Conservation (phyloP, 2,329 filamentous ascomycete genomes). For the Neonectria hederae region DNA sequence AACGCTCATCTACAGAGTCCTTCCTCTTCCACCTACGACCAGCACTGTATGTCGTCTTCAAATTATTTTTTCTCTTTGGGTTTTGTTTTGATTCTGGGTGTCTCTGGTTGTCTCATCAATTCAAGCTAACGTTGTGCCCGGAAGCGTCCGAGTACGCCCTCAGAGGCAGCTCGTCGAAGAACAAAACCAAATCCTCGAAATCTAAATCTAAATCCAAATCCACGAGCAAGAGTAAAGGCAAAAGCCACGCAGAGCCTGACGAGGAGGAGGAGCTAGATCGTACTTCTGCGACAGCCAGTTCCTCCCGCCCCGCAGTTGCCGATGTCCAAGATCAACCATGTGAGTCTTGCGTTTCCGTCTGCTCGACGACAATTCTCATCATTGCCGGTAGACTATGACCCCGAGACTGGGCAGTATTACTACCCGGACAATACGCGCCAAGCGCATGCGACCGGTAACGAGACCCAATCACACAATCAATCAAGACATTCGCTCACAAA, state of each 20-base stretch:
- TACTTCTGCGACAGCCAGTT: background rate
- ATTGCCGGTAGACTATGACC: conserved; percentile 10
- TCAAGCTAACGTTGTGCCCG: conserved; percentile 22
- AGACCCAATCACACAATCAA: background rate
- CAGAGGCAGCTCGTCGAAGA: conserved; percentile 26
- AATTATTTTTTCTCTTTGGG: too few relatives aligned
- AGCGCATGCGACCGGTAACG: conserved; percentile 1
- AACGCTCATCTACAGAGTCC: conserved; percentile 32
- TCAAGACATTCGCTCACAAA: background rate
- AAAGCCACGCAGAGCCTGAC: conserved; percentile 28
- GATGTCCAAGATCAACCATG: conserved; percentile 2
- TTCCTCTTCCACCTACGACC: conserved; percentile 28
- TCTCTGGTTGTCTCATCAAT: background rate
- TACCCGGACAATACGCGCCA: conserved; percentile 5
- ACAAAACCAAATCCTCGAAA: conserved; percentile 30
- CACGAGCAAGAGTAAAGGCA: conserved; percentile 34
- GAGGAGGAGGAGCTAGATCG: conserved; percentile 31
- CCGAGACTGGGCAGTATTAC: conserved; percentile 7
- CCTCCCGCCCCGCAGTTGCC: background rate
- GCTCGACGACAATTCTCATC: background rate
- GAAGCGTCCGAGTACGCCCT: conserved; percentile 34
- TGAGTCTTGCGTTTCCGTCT: conserved; percentile 2
- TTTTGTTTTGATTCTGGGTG: too few relatives aligned
- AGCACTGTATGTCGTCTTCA: conserved; percentile 33
- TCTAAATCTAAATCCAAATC: conserved; percentile 31